Base-by-base conservation (phyloP, 2,329 filamentous ascomycete genomes). In the Lachnellula subtilissima region DNA sequence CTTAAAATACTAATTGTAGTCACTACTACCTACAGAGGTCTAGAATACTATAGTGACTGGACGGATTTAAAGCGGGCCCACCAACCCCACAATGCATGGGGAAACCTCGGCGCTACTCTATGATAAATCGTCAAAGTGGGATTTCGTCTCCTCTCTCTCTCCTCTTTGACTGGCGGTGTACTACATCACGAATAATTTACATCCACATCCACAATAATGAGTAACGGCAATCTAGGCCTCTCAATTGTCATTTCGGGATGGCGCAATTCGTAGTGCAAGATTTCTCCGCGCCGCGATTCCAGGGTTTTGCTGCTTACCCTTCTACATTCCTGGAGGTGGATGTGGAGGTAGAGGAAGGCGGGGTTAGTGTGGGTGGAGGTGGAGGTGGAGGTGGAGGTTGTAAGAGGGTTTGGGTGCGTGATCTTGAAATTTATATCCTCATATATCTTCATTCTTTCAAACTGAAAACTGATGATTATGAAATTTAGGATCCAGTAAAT, bases 401-500 rank as follows among this genome's bases (percentile, higher is more conserved):
- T 23, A 25, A 4, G 12, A 25, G 45, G 45, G 22, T 32, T 5
- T 47, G 45, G 45, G 45, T 47, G 32, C 12, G 45, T 28, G 45
- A 47, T 6, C 12, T 32, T 22, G 15, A 22, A n/a, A 9, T 11
- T 7, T 8, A 32, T 32, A 32, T 32, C 8, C n/a, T 40, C 15
- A 23, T 47, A 47, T 47, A 47, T 47, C 45, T 28, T 22, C 19
- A 5, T 23, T 23, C 11, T 19, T 19, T 45, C 5, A 45, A 12
- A 17, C 42, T 5, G 17, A 45, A 43, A 45, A 11, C 19, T 19
- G 17, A 22, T 25, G 12, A 11, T 17, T 3, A 11, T 23, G 9
- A 45, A 47, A 3, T 15, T 0, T 35, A 70, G 68, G 67, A 70
- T 48, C 60, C 66, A 15, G 48, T 63, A 2, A 64, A 67, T 48